phyloP scores from a whole-genome alignment of 2,329 filamentous ascomycete genomes.

The Cryphonectria japonica region DNA sequence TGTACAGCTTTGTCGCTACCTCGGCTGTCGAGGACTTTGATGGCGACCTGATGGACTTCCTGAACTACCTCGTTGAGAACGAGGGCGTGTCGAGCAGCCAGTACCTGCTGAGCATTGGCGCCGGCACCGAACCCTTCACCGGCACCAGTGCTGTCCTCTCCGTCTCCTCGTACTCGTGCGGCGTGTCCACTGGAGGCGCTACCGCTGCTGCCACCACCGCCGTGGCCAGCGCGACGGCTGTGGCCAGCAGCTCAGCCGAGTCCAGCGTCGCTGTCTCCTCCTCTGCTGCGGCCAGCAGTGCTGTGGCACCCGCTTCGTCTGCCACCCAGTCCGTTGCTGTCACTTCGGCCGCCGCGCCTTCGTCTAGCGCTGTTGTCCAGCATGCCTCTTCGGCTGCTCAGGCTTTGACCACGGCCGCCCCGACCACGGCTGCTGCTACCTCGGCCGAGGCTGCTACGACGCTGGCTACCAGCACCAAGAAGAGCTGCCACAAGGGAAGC shows the following conservation, averaged over 20 bases:
- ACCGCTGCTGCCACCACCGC: neutral
- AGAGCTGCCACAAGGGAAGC: constrained; percentile 13
- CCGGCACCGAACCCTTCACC: constrained; percentile 60
- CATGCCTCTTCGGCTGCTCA: neutral
- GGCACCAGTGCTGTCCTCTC: constrained; percentile 43
- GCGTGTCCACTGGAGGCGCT: constrained; percentile 9
- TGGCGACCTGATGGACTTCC: constrained; percentile 61
- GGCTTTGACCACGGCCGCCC: constrained; percentile 8
- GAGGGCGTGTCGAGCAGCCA: constrained; percentile 53
- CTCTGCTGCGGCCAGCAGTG: constrained; percentile 12
- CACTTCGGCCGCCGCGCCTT: neutral
- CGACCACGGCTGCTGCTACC: constrained; percentile 8
- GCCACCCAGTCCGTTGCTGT: neutral
- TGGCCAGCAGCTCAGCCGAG: neutral
- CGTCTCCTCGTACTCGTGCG: constrained; percentile 16
- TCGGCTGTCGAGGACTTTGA: constrained; percentile 54
- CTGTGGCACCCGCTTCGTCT: constrained; percentile 9
- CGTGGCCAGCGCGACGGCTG: neutral
- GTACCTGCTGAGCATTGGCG: constrained; percentile 56
- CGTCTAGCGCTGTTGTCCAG: constrained; percentile 6
- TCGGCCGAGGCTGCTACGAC: constrained; percentile 4
- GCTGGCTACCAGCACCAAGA: constrained; percentile 18
- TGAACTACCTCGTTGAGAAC: constrained; percentile 55
- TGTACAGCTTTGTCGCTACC: constrained; percentile 56
- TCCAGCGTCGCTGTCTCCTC: neutral